phyloP scores from a whole-genome alignment of 495 filamentous ascomycete genomes.

The Penicillium flavigenum region DNA sequence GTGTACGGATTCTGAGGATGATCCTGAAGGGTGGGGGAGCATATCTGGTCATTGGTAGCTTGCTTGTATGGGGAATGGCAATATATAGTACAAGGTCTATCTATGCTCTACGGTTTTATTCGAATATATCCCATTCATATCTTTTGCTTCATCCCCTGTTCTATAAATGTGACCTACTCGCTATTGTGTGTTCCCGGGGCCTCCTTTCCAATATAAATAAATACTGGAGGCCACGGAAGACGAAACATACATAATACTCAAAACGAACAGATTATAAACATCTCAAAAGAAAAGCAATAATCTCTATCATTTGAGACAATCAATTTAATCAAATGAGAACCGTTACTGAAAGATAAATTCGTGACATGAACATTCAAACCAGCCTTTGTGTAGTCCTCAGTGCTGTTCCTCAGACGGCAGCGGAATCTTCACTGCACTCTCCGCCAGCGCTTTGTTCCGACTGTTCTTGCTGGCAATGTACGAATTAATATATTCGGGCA shows the following conservation, averaged over 20 bases:
- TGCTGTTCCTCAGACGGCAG: conserved; percentile 43
- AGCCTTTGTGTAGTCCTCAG: conserved; percentile 12
- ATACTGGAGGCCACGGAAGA: background rate
- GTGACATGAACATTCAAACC: background rate
- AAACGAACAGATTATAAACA: no score
- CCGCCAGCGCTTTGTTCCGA: conserved; percentile 52
- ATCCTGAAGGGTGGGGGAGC: background rate
- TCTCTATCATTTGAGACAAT: no score
- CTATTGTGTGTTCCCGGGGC: background rate
- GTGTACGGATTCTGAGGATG: background rate
- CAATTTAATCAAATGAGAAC: no score
- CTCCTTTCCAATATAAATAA: background rate
- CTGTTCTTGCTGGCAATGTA: conserved; percentile 58
- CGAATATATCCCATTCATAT: background rate
- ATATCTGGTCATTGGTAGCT: background rate
- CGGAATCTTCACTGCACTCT: conserved; percentile 38
- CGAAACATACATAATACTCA: no score
- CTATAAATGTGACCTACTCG: background rate
- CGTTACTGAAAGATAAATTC: background rate
- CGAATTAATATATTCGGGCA: conserved; percentile 63
- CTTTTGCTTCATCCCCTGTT: background rate
- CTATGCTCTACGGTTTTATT: background rate
- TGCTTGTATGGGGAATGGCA: background rate
- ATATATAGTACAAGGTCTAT: background rate
- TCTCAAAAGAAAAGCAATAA: no score